Conservation (phyloP, 371 early-diverging fungal species). For the Choanephora cucurbitarum region DNA sequence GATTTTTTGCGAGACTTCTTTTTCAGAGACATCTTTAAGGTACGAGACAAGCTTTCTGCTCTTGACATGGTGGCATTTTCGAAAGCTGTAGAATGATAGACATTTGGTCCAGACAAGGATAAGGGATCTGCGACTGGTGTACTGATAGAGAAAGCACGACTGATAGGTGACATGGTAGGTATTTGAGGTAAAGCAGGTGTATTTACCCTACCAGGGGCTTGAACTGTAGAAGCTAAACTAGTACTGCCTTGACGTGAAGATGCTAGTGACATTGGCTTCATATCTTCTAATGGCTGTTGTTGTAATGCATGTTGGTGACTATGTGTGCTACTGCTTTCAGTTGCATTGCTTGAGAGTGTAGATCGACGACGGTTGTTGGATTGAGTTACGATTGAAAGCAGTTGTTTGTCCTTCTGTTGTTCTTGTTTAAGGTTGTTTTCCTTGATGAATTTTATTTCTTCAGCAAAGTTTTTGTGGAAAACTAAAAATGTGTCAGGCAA, state of each 20-base stretch:
- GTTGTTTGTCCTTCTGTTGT: slow-evolving; percentile 6
- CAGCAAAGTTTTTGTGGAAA: slow-evolving; percentile 71
- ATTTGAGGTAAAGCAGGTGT: slow-evolving; percentile 12
- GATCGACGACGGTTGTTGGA: slow-evolving; percentile 12
- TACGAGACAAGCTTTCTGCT: slow-evolving; percentile 49
- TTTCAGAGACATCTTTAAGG: slow-evolving; percentile 47
- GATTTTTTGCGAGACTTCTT: slow-evolving; percentile 46
- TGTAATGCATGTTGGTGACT: slow-evolving; percentile 6
- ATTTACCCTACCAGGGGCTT: slow-evolving; percentile 4
- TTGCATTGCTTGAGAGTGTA: slow-evolving; percentile 10
- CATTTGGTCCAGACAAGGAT: background rate
- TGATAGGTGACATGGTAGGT: slow-evolving; percentile 29
- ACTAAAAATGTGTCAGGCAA: slow-evolving; percentile 32
- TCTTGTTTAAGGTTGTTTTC: slow-evolving; percentile 25
- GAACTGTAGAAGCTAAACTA: background rate
- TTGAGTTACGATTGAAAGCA: background rate
- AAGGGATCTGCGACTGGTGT: slow-evolving; percentile 21
- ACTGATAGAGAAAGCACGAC: slow-evolving; percentile 41
- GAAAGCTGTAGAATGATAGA: slow-evolving; percentile 17
- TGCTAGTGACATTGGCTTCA: slow-evolving; percentile 7
- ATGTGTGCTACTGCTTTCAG: slow-evolving; percentile 2
- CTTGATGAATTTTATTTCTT: slow-evolving; percentile 54
- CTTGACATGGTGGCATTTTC: slow-evolving; percentile 36
- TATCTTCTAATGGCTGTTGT: slow-evolving; percentile 4
- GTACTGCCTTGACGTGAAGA: slow-evolving; percentile 26